Evolutionary conservation across 225 moss, liverwort and hornwort species (phyloP).

Genomic region (Asterella californica): DNA sequence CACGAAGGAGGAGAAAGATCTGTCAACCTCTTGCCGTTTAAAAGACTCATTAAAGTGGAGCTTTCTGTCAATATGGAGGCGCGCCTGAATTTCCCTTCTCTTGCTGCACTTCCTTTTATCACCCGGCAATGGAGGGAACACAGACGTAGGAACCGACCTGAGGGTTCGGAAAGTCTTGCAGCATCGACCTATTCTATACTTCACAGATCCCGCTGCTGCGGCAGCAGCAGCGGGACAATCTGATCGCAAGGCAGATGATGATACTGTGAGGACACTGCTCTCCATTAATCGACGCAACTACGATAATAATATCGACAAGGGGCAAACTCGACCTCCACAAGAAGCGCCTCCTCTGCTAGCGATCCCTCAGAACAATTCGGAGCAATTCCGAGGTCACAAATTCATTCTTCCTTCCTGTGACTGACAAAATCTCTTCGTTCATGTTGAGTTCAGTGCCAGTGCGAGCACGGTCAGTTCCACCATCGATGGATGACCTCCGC

Average conservation of each 20-base stretch:
- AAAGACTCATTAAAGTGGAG: slow-evolving; percentile 40
- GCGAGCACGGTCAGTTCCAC: neutral
- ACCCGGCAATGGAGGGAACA: neutral
- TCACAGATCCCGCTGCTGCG: neutral
- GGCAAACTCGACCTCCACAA: neutral
- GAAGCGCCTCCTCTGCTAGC: too few species aligned
- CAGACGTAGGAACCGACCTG: neutral
- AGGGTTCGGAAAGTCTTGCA: neutral
- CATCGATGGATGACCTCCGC: neutral
- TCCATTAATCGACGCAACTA: neutral
- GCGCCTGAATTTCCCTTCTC: slow-evolving; percentile 17
- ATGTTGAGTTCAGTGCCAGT: neutral
- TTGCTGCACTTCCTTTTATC: neutral
- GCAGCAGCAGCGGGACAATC: neutral
- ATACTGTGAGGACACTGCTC: neutral
- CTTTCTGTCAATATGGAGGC: slow-evolving; percentile 45
- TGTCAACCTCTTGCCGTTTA: slow-evolving; percentile 39
- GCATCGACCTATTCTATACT: neutral
- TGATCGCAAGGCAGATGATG: neutral
- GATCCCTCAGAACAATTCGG: neutral
- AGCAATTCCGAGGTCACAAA: neutral
- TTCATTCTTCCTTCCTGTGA: neutral
- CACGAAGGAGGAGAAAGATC: neutral
- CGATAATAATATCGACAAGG: neutral
- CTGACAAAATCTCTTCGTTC: neutral